Conservation (phyloP, 768 basidiomycete species). For the Amanita pseudoporphyria region DNA sequence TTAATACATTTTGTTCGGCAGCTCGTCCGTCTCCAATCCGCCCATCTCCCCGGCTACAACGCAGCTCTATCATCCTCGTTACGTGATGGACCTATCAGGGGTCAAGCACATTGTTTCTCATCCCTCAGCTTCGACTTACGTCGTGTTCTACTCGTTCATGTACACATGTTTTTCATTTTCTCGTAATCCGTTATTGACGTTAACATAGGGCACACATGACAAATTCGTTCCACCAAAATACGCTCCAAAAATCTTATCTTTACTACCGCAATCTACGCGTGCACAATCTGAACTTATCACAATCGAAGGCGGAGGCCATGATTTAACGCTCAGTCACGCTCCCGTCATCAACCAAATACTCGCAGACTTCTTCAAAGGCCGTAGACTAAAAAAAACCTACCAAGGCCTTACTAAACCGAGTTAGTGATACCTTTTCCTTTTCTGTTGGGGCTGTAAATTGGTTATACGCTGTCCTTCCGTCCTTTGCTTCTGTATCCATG, state of each 20-base stretch:
- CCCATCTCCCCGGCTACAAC: slow-evolving; percentile 67
- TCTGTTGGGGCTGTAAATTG: not conserved
- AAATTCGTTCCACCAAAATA: slow-evolving; percentile 47
- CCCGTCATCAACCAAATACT: slow-evolving; percentile 24
- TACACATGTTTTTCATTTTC: slow-evolving; percentile 18
- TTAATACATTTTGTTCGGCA: slow-evolving; percentile 15
- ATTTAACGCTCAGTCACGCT: slow-evolving; percentile 36
- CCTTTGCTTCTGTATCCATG: slow-evolving; percentile 3
- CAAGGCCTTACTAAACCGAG: not conserved
- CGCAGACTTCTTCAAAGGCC: slow-evolving; percentile 20
- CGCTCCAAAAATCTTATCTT: slow-evolving; percentile 32
- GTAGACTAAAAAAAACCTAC: not conserved
- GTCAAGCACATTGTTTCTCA: slow-evolving; percentile 43
- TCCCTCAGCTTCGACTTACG: slow-evolving; percentile 37
- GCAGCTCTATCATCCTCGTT: slow-evolving; percentile 69
- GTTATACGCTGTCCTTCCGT: not conserved
- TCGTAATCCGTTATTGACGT: not conserved
- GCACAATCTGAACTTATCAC: slow-evolving; percentile 31
- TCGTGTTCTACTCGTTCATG: slow-evolving; percentile 57
- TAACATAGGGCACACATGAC: slow-evolving; percentile 46
- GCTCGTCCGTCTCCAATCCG: slow-evolving; percentile 73
- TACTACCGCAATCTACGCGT: slow-evolving; percentile 29
- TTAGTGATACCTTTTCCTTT: not conserved
- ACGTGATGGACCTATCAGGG: slow-evolving; percentile 63
- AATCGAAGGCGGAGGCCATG: slow-evolving; percentile 45